phyloP scores from a whole-genome alignment of 179 eudicot species.

The Monotropa hypopitys region DNA sequence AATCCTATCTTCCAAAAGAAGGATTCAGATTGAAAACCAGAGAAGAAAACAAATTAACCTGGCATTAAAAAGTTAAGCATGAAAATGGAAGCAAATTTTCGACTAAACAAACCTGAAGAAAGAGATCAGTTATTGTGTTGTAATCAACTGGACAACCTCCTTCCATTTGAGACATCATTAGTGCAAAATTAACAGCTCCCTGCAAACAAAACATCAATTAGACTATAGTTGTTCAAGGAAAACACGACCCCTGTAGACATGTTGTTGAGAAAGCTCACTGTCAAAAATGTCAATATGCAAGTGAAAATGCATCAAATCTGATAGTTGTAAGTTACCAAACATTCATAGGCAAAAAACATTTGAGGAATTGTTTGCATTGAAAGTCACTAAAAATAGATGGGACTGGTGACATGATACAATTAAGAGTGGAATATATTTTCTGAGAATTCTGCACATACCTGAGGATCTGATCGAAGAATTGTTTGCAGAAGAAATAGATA shows the following conservation, averaged over 20 bases:
- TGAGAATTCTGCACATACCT: slow-evolving; percentile 36
- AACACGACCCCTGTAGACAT: not conserved
- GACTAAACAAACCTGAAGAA: slow-evolving; percentile 51
- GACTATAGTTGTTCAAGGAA: not conserved
- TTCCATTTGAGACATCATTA: slow-evolving; percentile 99
- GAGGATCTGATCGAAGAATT: slow-evolving; percentile 87
- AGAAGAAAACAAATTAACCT: not conserved
- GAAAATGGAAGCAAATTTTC: not conserved
- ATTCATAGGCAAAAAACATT: not conserved
- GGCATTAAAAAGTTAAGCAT: not conserved
- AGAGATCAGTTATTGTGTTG: slow-evolving; percentile 91
- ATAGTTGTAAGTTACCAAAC: not conserved
- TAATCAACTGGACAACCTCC: slow-evolving; percentile 95
- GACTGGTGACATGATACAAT: not conserved
- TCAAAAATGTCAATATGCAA: not conserved
- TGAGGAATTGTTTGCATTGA: not conserved
- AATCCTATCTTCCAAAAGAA: too few species aligned
- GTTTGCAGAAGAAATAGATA: slow-evolving; percentile 93
- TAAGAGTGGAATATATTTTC: not conserved
- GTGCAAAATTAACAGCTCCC: slow-evolving; percentile 96
- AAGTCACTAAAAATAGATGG: not conserved
- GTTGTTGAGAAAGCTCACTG: not conserved
- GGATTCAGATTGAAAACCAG: too few species aligned
- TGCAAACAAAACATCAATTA: slow-evolving; percentile 16
- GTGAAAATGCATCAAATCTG: not conserved